A percentile compares a stretch with the other conserved stretches of the same genome.
phyloP scores from a whole-genome alignment of 2,329 filamentous ascomycete species.

The Ceratocystis alfenasii region DNA sequence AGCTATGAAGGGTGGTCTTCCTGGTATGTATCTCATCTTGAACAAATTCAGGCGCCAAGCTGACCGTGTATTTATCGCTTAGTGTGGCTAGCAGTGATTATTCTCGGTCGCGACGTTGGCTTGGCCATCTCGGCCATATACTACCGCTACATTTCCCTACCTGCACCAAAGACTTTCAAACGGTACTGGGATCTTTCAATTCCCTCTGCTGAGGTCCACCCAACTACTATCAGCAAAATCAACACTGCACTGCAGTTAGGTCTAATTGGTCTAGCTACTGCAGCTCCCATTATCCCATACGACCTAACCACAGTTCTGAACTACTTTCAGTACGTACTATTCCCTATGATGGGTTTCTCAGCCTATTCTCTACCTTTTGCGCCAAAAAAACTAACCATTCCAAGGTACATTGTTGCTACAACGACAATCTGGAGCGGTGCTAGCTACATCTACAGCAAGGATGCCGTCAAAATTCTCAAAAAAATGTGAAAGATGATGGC shows the following conservation, averaged over 20 bases:
- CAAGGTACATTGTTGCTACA: constrained; percentile 67
- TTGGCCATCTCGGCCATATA: constrained; percentile 81
- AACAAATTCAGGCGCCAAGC: background rate
- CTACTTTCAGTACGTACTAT: constrained; percentile 48
- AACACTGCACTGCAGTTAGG: constrained; percentile 88
- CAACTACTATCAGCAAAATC: constrained; percentile 75
- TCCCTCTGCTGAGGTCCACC: constrained; percentile 71
- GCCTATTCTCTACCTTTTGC: background rate
- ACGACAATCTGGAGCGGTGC: constrained; percentile 91
- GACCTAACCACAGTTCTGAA: constrained; percentile 45
- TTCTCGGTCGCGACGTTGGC: constrained; percentile 76
- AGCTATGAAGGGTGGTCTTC: constrained; percentile 69
- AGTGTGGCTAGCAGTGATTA: constrained; percentile 83
- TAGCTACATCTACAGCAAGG: constrained; percentile 82
- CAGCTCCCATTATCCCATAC: constrained; percentile 59
- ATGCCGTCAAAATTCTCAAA: constrained; percentile 74
- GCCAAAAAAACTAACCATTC: constrained; percentile 14
- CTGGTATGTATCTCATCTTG: constrained; percentile 42
- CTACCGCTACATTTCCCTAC: constrained; percentile 89
- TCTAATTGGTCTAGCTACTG: constrained; percentile 73
- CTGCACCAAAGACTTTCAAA: constrained; percentile 79
- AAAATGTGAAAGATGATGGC: constrained; percentile 22
- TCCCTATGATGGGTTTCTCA: background rate
- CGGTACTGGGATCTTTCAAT: constrained; percentile 97
- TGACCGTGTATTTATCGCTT: background rate